These are phyloP conservation scores for Globisporangium polare DNA, from an alignment of 352 stramenopile species.

Conservation along the genomic window DNA sequence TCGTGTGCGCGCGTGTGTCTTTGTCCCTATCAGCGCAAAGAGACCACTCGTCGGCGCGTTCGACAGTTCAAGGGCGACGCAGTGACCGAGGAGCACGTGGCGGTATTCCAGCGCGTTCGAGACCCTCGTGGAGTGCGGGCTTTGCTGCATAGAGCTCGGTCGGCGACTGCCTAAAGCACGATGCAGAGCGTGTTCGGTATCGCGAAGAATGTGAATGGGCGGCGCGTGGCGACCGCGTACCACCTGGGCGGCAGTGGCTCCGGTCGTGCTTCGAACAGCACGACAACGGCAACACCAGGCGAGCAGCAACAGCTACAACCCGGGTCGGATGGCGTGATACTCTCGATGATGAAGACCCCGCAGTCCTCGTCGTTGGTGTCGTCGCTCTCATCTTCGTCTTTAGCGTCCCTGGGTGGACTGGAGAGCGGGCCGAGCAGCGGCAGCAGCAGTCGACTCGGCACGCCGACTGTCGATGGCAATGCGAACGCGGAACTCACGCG, in stretches of 20 bases:
- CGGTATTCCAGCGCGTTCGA: no score
- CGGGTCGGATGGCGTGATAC: conserved; percentile 2
- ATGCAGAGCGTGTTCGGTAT: conserved; percentile 62
- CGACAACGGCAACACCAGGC: neutral
- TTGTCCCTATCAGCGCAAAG: no score
- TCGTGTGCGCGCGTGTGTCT: no score
- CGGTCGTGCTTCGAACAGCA: conserved; percentile 1
- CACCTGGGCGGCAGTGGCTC: conserved; percentile 28
- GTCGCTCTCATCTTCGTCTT: conserved; percentile 12
- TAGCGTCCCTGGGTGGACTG: conserved; percentile 6
- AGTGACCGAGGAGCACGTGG: no score
- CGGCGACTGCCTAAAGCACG: neutral
- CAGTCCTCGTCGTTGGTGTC: conserved; percentile 11
- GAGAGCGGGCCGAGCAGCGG: neutral
- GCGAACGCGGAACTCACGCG: neutral
- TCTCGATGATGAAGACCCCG: conserved; percentile 2
- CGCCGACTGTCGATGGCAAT: neutral
- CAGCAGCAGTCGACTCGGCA: conserved; percentile 3
- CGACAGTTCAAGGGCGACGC: no score
- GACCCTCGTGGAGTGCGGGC: neutral
- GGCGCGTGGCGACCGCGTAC: conserved; percentile 58
- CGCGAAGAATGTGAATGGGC: conserved; percentile 63
- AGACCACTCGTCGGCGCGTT: no score
- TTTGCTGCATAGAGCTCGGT: neutral
- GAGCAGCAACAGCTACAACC: neutral